phyloP scores from a whole-genome alignment of 306 rosid species.

The Pterocarpus macrocarpus region DNA sequence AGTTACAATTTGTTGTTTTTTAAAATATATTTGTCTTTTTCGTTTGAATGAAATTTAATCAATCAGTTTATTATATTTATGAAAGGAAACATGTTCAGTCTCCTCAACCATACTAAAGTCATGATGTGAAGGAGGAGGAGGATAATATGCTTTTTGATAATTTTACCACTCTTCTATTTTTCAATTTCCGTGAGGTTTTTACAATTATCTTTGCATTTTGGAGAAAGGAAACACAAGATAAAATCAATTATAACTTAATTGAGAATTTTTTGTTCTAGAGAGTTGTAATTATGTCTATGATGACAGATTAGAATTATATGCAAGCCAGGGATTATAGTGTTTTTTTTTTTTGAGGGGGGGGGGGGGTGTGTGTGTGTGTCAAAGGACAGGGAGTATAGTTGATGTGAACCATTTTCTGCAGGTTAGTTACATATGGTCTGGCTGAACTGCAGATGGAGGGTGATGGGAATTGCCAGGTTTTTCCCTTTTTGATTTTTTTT shows the following conservation, averaged over 20 bases:
- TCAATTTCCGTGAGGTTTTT: slow-evolving; percentile 3
- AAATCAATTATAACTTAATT: slow-evolving; percentile 25
- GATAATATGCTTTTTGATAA: slow-evolving; percentile 1
- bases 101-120: neutral
- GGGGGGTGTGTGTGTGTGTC: too few species aligned
- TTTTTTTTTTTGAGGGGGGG: too few species aligned
- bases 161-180: slow-evolving; percentile 1
- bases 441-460: slow-evolving; percentile 96
- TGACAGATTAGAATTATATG: slow-evolving; percentile 10
- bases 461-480: slow-evolving; percentile 99
- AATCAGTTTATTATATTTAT: neutral
- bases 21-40: neutral
- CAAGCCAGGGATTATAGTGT: too few species aligned
- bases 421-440: slow-evolving; percentile 86
- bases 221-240: neutral
- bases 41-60: slow-evolving; percentile 5
- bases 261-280: slow-evolving; percentile 16
- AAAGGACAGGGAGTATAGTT: too few species aligned
- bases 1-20: slow-evolving; percentile 34
- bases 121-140: slow-evolving; percentile 21
- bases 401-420: slow-evolving; percentile 43
- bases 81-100: slow-evolving; percentile 38
- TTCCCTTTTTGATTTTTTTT: slow-evolving; percentile 16
- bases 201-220: slow-evolving; percentile 4
- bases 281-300: slow-evolving; percentile 2